Evolutionary conservation across 1,284 basidiomycete species (phyloP).

Genomic region (Sanghuangporus weigelae): DNA sequence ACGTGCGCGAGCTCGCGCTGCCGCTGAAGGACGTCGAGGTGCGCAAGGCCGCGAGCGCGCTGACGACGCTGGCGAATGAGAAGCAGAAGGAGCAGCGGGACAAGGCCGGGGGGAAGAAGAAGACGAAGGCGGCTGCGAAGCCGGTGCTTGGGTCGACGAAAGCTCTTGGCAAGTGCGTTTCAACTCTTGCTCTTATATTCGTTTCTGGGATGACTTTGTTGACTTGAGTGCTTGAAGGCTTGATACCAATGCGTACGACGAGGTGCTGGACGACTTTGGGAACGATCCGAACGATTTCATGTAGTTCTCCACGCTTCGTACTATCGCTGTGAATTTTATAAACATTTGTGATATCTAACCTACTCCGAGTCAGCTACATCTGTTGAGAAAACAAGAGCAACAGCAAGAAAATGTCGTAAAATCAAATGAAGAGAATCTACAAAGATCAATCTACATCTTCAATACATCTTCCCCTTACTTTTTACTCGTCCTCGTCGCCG

Average conservation of each 20-base stretch:
- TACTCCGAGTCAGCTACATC: not conserved
- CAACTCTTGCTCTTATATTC: conserved; percentile 4
- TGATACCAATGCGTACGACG: conserved; percentile 79
- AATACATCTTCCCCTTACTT: not conserved
- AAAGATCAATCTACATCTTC: not conserved
- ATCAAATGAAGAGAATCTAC: not conserved
- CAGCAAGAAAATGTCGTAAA: not conserved
- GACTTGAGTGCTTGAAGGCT: conserved; percentile 37
- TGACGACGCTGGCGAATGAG: conserved; percentile 87
- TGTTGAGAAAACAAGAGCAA: not conserved
- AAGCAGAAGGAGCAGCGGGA: conserved; percentile 89
- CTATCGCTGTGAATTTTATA: not conserved
- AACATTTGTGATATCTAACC: not conserved
- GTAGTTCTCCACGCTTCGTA: conserved; percentile 31
- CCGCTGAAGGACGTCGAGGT: conserved; percentile 85
- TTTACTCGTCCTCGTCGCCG: conserved; percentile 36
- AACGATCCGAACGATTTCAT: conserved; percentile 69
- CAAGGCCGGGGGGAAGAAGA: conserved; percentile 86
- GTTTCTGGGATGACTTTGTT: not conserved
- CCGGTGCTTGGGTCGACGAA: conserved; percentile 73
- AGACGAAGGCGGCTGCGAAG: conserved; percentile 66
- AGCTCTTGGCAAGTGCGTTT: conserved; percentile 50
- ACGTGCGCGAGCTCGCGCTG: conserved; percentile 66
- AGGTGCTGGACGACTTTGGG: conserved; percentile 81
- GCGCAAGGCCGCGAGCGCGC: conserved; percentile 74